Base-by-base conservation (phyloP, 1,139 yeast genomes). In the Candida albicans region DNA sequence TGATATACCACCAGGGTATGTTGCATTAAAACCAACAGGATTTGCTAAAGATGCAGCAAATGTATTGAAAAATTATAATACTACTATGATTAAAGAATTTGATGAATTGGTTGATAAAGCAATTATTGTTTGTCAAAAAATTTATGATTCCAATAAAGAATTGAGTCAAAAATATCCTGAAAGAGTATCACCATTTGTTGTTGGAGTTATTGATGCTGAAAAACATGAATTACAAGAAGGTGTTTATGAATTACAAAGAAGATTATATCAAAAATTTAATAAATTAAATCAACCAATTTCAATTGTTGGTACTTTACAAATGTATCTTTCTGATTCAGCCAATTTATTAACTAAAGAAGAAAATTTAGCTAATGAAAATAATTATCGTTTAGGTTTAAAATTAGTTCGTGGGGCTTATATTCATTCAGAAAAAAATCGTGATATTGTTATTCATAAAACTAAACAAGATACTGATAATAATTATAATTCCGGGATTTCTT, bases 341-440 rank as follows among this genome's bases (percentile, higher is more conserved):
- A 73, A 73, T 26, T 77, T 87, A 54, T 70, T 91, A 52, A 66
- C 79, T 31, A 52, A 66, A 37, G 97, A 91, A 61, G 79, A 82
- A 52, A 68, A 73, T 49, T 70, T 82, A 48, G 96, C 98, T 11
- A 57, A 67, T 47, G 64, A 76, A 47, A 75, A 77, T 49, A 73
- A 75, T 47, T 91, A 90, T 65, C 79, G 87, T 59, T 68, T 90
- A 49, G 98, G 96, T 15, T 74, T 90, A 70, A 93, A 93, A 65
- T 76, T 93, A 45, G 99, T 93, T n/a, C 82, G 99, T 64, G 99
- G 99, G 51, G 99, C 99, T 7, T 93, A 93, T 69, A 81, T 91
- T 51, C 97, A 91, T 63, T 82, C 96, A 3, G 98, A 93, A 68
- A 79, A 85, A 35, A 73, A 85, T 52, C 77, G 97, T 58, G 52